Percentiles rank a stretch among this genome's conserved stretches.
These are phyloP conservation scores for Hygrocybe punicea DNA, from an alignment of 768 basidiomycete species.

Conservation along the genomic window DNA sequence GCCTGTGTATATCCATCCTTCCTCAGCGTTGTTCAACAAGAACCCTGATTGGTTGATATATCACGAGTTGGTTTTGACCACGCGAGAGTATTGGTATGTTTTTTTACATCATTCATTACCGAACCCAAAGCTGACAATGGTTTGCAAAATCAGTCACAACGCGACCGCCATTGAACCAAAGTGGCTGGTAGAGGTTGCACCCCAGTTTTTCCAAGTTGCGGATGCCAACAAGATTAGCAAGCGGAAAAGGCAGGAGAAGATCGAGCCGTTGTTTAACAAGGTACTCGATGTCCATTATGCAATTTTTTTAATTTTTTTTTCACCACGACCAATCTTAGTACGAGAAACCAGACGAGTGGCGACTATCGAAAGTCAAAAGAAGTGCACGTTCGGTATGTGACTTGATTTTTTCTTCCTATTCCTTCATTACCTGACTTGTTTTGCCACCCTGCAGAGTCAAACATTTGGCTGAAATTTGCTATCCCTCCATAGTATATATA, in stretches of 20 bases:
- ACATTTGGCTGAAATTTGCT: slow-evolving; percentile 76
- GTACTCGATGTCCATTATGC: background rate
- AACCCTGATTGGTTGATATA: slow-evolving; percentile 96
- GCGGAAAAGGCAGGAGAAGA: slow-evolving; percentile 94
- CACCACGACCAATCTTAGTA: slow-evolving; percentile 35
- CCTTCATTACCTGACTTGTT: slow-evolving; percentile 14
- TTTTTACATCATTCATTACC: background rate
- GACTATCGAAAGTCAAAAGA: slow-evolving; percentile 86
- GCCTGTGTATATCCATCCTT: slow-evolving; percentile 98
- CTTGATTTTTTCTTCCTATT: background rate
- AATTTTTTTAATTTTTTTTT: background rate
- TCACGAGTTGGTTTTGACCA: slow-evolving; percentile 93
- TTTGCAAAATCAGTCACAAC: slow-evolving; percentile 48
- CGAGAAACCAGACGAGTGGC: slow-evolving; percentile 93
- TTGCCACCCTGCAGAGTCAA: slow-evolving; percentile 74
- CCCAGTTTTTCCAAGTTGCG: slow-evolving; percentile 98
- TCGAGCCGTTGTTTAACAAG: slow-evolving; percentile 93
- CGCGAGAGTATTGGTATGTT: slow-evolving; percentile 76
- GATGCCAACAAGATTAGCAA: slow-evolving; percentile 98
- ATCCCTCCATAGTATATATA: no score
- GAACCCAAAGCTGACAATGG: background rate
- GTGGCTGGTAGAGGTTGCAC: slow-evolving; percentile 97
- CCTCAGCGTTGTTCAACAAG: slow-evolving; percentile 93
- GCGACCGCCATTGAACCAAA: slow-evolving; percentile 96
- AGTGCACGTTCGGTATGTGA: slow-evolving; percentile 73